Base-by-base conservation (phyloP, 352 stramenopile genomes). In the Aphanomyces stellatus region DNA sequence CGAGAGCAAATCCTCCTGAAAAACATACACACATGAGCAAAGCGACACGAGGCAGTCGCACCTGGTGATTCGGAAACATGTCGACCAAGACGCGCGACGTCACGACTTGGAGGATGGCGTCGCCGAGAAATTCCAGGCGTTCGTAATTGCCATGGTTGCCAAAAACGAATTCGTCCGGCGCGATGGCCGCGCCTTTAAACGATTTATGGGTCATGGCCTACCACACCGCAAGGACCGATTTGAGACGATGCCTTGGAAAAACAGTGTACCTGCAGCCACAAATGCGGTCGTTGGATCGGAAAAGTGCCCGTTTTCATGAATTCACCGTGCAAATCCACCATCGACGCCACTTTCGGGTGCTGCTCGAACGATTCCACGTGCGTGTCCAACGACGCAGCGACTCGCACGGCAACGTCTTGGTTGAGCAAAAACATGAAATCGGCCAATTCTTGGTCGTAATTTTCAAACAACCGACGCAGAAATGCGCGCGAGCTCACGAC, bases 51-150 rank as follows among this genome's bases (percentile, higher is more conserved):
- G 15, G 30, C 35, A 61, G 11, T 15, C n/a, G 22, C 57, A 65
- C 59, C 17, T 95, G 82, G 41, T 93, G 85, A 65, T 91, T 80
- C 28, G 86, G 86, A 8, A 95, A 88, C 22, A 79, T 77, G 51
- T 92, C 80, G 15, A 92, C 79, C 10, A 95, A 79, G 42, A 90
- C 91, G 33, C 79, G 79, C 0, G 83, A 91, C 25, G 83, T 88
- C 19, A 95, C 71, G 19, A 93, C 53, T 63, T 95, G 82, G 13
- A 95, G 70, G 62, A 95, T 82, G 6, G 87, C 77, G 25, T 95
- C 87, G 7, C 87, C 87, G 13, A 95, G 73, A 66, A 93, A 95
- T 72, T 93, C 86, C 25, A 95, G 87, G 10, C 86, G 82, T 57
- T 93, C 84, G 65, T 93, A 93, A 53, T 72, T 91, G 37, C 62